Evolutionary conservation across 1,284 basidiomycete species (phyloP), one percentile per base, ranked within the genome.

Genomic region (Apiotrichum mycotoxinovorans): DNA sequence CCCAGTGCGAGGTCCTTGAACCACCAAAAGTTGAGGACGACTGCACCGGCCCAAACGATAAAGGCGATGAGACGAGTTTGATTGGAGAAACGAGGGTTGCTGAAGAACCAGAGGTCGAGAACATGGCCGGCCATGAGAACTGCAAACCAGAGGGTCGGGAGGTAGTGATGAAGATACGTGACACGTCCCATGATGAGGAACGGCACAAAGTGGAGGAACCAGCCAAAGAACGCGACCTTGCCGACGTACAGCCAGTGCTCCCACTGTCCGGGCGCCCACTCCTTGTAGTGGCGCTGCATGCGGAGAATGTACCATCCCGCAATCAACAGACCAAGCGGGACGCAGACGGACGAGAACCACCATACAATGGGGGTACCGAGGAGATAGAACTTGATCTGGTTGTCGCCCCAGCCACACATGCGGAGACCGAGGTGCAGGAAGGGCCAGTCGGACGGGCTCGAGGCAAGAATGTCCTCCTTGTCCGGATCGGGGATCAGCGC

Each of bases 331-430:
- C 81, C 83, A 1, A 84, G 70, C n/a, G 85, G 67, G 64, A 98
- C 76, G 63, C 87, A 89, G 42, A 83, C 57, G 0, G 86, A 82
- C 15, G 87, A 83, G 41, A 84, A 84, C 92, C 92, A 98, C 88
- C 93, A 97, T 54, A 96, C 85, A 57, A 97, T 71, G 0, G 94
- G 93, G 33, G 90, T 95, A 10, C 94, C 95, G 60, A 98, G 80
- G 25, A 98, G 81, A 76, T 98, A 98, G 74, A 91, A 98, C 79
- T 98, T 98, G 70, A 85, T 82, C 72, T 91, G 88, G 12, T 77
- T 71, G 67, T 94, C 89, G 3, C 87, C 87, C 96, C 95, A 98
- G 3, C 92, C 92, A 68, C 95, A 98, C 95, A 98, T 98, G 27
- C 96, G 83, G 74, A 94, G 79, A 48, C 93, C 93, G 51, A 91